phyloP scores from a whole-genome alignment of 1,284 basidiomycete genomes.

The Laetiporus sulphureus region DNA sequence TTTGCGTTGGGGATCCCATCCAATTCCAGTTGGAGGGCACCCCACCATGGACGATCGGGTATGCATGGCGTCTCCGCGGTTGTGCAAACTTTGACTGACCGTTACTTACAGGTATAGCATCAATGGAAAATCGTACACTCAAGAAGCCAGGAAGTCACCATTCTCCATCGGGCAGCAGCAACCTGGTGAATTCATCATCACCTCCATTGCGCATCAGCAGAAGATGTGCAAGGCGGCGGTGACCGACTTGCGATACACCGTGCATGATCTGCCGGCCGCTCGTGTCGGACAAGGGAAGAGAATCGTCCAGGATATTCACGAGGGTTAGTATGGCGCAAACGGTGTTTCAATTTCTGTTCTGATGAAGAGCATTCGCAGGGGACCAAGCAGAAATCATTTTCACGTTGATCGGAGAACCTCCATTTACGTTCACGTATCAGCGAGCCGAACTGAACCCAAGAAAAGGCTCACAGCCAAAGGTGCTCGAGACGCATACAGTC shows the following conservation, averaged over 20 bases:
- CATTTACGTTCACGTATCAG: constrained; percentile 94
- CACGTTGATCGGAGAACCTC: constrained; percentile 82
- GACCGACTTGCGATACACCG: constrained; percentile 66
- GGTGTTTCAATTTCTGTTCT: not conserved
- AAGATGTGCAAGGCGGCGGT: constrained; percentile 82
- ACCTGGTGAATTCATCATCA: constrained; percentile 77
- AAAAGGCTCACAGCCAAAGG: constrained; percentile 63
- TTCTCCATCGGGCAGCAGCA: constrained; percentile 82
- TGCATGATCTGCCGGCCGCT: constrained; percentile 85
- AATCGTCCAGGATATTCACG: constrained; percentile 81
- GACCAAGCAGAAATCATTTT: constrained; percentile 93
- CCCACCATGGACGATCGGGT: constrained; percentile 94
- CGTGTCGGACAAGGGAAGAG: constrained; percentile 81
- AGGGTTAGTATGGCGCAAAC: constrained; percentile 42
- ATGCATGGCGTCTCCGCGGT: constrained; percentile 2
- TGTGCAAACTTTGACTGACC: not conserved
- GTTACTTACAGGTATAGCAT: constrained; percentile 64
- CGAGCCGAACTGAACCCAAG: constrained; percentile 61
- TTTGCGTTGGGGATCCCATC: constrained; percentile 87
- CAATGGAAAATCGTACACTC: constrained; percentile 69
- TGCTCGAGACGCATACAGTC: constrained; percentile 85
- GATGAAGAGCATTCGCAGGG: constrained; percentile 35
- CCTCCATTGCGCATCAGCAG: constrained; percentile 86
- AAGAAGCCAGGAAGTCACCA: constrained; percentile 72
- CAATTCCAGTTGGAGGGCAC: constrained; percentile 93